Evolutionary conservation across 164 flowering plant genomes (phyloP).

Genomic region (Vitis rotundifolia): DNA sequence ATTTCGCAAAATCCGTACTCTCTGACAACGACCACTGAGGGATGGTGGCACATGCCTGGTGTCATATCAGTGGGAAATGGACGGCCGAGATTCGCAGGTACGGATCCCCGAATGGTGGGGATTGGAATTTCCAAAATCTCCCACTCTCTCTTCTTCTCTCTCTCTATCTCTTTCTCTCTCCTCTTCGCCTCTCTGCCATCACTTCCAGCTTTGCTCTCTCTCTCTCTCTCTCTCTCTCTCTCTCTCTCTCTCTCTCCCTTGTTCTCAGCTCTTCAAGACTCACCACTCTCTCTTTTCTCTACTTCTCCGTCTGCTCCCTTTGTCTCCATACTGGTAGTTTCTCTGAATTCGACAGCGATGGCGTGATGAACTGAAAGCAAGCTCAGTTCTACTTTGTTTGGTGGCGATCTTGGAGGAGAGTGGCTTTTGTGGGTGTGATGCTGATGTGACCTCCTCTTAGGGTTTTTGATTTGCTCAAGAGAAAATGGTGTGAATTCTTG

Average conservation of each 20-base stretch:
- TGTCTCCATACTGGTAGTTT: too few species aligned
- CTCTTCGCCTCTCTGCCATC: slow-evolving; percentile 13
- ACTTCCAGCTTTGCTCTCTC: slow-evolving; percentile 24
- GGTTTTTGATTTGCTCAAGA: neutral
- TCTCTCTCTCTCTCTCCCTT: neutral
- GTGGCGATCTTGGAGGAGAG: slow-evolving; percentile 3
- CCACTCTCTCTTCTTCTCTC: neutral
- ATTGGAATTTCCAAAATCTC: slow-evolving; percentile 19
- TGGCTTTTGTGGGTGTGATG: too few species aligned
- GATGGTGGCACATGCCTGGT: slow-evolving; percentile 60
- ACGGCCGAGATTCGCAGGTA: slow-evolving; percentile 35
- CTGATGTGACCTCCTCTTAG: neutral
- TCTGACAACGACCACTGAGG: slow-evolving; percentile 59
- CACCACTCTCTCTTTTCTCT: neutral
- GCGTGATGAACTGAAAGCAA: too few species aligned
- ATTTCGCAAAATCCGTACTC: slow-evolving; percentile 35
- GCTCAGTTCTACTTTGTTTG: too few species aligned
- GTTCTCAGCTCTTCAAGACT: neutral
- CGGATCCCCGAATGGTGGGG: slow-evolving; percentile 32
- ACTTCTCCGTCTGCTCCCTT: neutral
- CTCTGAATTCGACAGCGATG: too few species aligned
- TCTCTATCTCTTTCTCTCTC: slow-evolving; percentile 1
- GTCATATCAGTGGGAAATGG: slow-evolving; percentile 37
- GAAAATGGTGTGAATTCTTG: too few species aligned
- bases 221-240: neutral